A percentile compares a stretch with the other conserved stretches of the same genome.
Evolutionary conservation across 1,284 basidiomycete genomes (phyloP).

Genomic region (Tilletia indica): DNA sequence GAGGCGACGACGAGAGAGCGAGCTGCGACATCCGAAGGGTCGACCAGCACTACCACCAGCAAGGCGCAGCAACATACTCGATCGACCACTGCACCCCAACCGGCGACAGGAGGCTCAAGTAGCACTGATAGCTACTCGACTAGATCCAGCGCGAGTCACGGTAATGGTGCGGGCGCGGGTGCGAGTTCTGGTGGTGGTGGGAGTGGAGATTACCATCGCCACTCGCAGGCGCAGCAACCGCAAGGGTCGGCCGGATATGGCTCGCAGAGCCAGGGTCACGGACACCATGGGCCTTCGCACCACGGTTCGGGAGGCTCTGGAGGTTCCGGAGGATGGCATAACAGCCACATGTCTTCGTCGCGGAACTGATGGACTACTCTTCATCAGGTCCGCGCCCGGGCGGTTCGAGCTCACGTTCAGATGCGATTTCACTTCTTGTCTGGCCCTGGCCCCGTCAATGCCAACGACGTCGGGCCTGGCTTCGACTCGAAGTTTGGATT

Average conservation of each 20-base stretch:
- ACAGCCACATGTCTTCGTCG: background rate
- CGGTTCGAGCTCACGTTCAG: no score
- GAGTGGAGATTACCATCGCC: slow-evolving; percentile 10
- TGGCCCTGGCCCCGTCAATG: no score
- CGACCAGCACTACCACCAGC: background rate
- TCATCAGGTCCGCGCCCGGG: no score
- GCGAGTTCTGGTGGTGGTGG: background rate
- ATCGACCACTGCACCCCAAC: background rate
- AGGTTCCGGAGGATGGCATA: background rate
- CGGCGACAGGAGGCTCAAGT: background rate
- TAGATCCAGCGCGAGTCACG: background rate
- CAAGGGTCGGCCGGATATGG: background rate
- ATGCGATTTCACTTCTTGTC: no score
- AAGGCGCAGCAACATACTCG: background rate
- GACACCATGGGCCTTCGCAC: background rate
- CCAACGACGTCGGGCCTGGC: no score
- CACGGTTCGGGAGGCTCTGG: background rate
- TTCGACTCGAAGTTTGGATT: no score
- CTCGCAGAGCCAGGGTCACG: background rate
- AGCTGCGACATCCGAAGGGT: background rate
- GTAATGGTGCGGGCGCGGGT: background rate
- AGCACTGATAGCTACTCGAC: slow-evolving; percentile 2
- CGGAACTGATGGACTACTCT: background rate
- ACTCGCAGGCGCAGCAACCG: background rate
- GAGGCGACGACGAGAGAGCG: slow-evolving; percentile 10